A percentile compares a stretch with the other conserved stretches of the same genome.
Evolutionary conservation across 2,329 filamentous ascomycete species (phyloP).

Genomic region (Fusarium sp.): DNA sequence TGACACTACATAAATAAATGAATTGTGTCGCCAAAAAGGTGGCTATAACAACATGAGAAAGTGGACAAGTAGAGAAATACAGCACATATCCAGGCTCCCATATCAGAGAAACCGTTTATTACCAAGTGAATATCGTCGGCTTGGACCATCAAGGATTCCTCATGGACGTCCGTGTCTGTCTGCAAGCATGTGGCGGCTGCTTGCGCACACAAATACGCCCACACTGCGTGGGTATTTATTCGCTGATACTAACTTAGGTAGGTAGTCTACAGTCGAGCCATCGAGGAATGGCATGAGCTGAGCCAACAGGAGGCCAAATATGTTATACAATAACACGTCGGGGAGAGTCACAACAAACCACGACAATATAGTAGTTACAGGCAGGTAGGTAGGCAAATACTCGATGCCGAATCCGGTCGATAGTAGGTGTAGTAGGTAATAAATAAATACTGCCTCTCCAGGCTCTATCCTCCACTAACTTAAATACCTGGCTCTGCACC

Average conservation of each 20-base stretch:
- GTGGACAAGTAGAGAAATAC: neutral
- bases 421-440: neutral
- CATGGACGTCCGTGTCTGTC: neutral
- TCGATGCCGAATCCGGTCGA: neutral
- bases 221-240: slow-evolving; percentile 26
- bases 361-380: neutral
- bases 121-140: neutral
- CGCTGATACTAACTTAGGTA: neutral
- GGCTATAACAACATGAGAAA: neutral
- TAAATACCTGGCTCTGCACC: too few species aligned
- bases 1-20: neutral
- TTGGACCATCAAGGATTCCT: neutral
- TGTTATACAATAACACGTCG: neutral
- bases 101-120: neutral
- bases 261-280: neutral
- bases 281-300: neutral
- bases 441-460: neutral
- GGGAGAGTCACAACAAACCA: neutral
- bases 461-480: neutral
- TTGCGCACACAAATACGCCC: slow-evolving; percentile 31
- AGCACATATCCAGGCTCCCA: neutral
- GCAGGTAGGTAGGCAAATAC: neutral
- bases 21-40: neutral
- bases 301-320: slow-evolving; percentile 11
- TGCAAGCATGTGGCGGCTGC: slow-evolving; percentile 29